These are phyloP conservation scores for Aspergillus carbonarius DNA, from an alignment of 2,329 filamentous ascomycete species.

Conservation along the genomic window DNA sequence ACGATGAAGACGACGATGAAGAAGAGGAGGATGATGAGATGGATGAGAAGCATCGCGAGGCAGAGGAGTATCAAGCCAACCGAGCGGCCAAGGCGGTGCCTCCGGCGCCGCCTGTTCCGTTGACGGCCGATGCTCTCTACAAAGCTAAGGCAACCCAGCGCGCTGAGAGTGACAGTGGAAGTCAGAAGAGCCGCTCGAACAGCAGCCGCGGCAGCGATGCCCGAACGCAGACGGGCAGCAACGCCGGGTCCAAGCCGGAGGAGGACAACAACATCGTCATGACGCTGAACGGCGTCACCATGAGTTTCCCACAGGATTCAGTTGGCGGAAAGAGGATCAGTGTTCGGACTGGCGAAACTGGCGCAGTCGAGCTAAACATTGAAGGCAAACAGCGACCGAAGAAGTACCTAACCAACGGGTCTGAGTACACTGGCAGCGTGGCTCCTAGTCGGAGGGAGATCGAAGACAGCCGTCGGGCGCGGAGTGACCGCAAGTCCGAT, in stretches of 20 bases:
- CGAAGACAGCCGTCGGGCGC: slow-evolving; percentile 34
- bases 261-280: slow-evolving; percentile 42
- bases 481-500: slow-evolving; percentile 38
- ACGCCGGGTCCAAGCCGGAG: slow-evolving; percentile 32
- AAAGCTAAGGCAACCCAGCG: slow-evolving; percentile 32
- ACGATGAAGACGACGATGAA: slow-evolving; percentile 12
- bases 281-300: slow-evolving; percentile 41
- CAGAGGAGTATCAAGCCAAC: slow-evolving; percentile 43
- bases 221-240: slow-evolving; percentile 35
- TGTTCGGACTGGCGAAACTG: slow-evolving; percentile 39
- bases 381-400: slow-evolving; percentile 36
- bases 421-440: slow-evolving; percentile 35
- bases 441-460: slow-evolving; percentile 25
- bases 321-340: slow-evolving; percentile 41
- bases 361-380: slow-evolving; percentile 41
- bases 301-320: slow-evolving; percentile 38
- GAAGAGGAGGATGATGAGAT: slow-evolving; percentile 22
- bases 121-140: slow-evolving; percentile 36
- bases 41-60: slow-evolving; percentile 39
- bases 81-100: slow-evolving; percentile 25
- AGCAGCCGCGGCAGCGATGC: slow-evolving; percentile 43
- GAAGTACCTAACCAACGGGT: slow-evolving; percentile 37
- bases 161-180: slow-evolving; percentile 40
- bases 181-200: slow-evolving; percentile 42
- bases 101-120: slow-evolving; percentile 23